These are phyloP conservation scores for Hylodesmum podocarpum DNA, from an alignment of 306 rosid species.

Conservation along the genomic window DNA sequence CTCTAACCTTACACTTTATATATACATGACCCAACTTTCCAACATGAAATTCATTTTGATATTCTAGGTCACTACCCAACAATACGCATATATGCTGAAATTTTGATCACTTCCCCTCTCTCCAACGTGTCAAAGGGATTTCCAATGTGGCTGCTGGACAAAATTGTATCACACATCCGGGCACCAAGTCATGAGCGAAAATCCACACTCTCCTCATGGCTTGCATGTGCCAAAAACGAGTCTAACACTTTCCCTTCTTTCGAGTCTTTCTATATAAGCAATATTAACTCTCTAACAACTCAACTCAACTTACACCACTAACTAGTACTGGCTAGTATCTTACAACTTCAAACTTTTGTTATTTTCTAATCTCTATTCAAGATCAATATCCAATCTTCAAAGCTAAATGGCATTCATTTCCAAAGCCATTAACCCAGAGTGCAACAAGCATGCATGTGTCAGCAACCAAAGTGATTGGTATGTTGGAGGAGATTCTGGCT, in stretches of 20 bases:
- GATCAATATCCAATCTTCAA: neutral
- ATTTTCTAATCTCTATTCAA: neutral
- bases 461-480: neutral
- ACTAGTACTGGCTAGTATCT: neutral
- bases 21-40: too few relatives aligned
- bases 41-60: too few relatives aligned
- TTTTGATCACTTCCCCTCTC: neutral
- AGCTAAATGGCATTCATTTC: neutral
- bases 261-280: neutral
- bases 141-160: neutral
- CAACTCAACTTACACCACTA: neutral
- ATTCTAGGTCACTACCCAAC: neutral
- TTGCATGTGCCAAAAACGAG: neutral
- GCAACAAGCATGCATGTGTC: neutral
- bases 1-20: too few relatives aligned
- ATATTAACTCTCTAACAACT: neutral
- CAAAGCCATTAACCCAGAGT: neutral
- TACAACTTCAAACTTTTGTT: neutral
- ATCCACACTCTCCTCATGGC: neutral
- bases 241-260: neutral
- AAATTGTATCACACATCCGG: neutral
- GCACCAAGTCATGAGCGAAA: neutral
- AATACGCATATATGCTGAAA: neutral
- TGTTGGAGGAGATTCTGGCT: constrained; percentile 29
- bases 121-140: neutral